A percentile compares a stretch with the other conserved stretches of the same genome.
Conservation (phyloP, 352 stramenopile species). For the Globisporangium middletonii region DNA sequence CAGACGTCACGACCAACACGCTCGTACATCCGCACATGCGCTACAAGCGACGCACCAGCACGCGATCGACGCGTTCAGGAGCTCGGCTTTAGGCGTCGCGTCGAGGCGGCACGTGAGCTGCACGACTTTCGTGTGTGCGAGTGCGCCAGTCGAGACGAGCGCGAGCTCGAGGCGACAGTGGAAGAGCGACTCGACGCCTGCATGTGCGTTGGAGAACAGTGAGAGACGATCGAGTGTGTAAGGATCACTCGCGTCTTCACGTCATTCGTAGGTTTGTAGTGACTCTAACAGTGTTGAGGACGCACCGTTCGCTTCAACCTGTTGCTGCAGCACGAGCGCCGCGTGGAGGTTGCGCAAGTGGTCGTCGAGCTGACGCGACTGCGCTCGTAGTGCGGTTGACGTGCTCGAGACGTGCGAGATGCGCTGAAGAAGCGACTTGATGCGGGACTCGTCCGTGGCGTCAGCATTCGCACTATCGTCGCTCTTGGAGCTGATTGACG, state of each 20-base stretch:
- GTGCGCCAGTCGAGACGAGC: neutral
- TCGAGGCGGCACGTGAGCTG: slow-evolving; percentile 12
- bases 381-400: slow-evolving; percentile 17
- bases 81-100: slow-evolving; percentile 4
- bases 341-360: slow-evolving; percentile 38
- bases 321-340: slow-evolving; percentile 33
- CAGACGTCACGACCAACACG: neutral
- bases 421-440: slow-evolving; percentile 30
- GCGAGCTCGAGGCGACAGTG: slow-evolving; percentile 8
- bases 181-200: slow-evolving; percentile 12
- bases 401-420: slow-evolving; percentile 33
- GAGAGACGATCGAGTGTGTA: neutral
- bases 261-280: too few relatives aligned
- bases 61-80: slow-evolving; percentile 5
- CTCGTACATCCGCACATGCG: neutral
- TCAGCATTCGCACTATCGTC: neutral
- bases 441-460: slow-evolving; percentile 16
- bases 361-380: slow-evolving; percentile 31
- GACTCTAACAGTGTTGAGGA: neutral
- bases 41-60: slow-evolving; percentile 9
- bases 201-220: neutral
- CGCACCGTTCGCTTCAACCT: slow-evolving; percentile 10
- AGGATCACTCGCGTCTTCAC: neutral
- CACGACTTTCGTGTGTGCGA: slow-evolving; percentile 9
- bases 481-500: neutral